Percentiles rank a stretch among this genome's conserved stretches.
phyloP scores from a whole-genome alignment of 2,329 filamentous ascomycete species.

The Eurotiales sp. region DNA sequence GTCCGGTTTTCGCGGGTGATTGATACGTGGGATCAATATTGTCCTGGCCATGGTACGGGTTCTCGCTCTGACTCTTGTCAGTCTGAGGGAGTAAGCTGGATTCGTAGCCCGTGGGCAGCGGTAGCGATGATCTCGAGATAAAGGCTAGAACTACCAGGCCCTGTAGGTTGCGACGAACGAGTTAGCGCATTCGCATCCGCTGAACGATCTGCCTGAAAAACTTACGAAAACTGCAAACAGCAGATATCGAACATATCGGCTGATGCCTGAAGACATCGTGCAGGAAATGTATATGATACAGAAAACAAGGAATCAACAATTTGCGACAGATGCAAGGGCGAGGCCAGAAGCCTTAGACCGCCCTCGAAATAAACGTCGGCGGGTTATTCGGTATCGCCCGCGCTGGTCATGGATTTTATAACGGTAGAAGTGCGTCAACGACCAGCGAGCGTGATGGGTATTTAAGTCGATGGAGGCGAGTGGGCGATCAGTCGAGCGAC shows the following conservation, averaged over 20 bases:
- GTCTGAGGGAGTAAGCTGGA: conserved; percentile 18
- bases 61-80: too few relatives aligned
- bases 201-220: conserved; percentile 19
- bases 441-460: background rate
- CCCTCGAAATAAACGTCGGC: background rate
- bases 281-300: background rate
- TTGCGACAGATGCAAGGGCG: background rate
- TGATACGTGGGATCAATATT: conserved; percentile 2
- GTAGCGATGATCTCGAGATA: conserved; percentile 62
- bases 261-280: conserved; percentile 33
- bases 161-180: conserved; percentile 29
- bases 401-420: too few relatives aligned
- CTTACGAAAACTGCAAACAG: conserved; percentile 80
- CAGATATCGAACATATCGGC: conserved; percentile 57
- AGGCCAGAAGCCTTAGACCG: background rate
- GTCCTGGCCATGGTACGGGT: too few relatives aligned
- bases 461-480: too few relatives aligned
- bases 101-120: conserved; percentile 28
- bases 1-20: conserved; percentile 6
- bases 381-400: too few relatives aligned
- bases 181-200: background rate
- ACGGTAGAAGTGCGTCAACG: too few relatives aligned
- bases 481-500: too few relatives aligned
- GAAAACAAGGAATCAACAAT: background rate
- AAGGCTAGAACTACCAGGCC: conserved; percentile 75